phyloP scores from a whole-genome alignment of 2,329 filamentous ascomycete genomes.

The Colletotrichum sp. region DNA sequence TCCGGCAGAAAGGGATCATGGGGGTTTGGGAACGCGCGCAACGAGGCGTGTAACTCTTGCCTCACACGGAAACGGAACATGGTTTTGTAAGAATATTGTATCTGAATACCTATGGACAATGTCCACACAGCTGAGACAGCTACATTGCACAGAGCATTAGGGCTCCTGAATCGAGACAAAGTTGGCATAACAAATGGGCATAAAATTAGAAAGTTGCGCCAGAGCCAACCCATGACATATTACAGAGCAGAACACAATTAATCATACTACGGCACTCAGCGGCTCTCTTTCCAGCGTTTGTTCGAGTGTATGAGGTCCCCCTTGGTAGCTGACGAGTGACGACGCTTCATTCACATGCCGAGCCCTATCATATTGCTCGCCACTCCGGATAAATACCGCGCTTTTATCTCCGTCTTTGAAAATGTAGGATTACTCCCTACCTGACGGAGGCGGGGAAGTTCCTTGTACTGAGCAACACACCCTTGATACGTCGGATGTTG shows the following conservation, averaged over 20 bases:
- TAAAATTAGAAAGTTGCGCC: not conserved
- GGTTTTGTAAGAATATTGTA: not conserved
- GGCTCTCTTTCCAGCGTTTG: not conserved
- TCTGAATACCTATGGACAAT: not conserved
- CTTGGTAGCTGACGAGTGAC: not conserved
- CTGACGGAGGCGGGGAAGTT: slow-evolving; percentile 66
- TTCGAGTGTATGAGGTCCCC: not conserved
- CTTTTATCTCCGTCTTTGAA: not conserved
- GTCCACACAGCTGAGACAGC: not conserved
- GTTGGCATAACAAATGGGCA: not conserved
- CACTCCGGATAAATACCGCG: not conserved
- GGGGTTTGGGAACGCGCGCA: not conserved
- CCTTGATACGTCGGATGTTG: slow-evolving; percentile 81
- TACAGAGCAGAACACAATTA: not conserved
- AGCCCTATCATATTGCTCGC: not conserved
- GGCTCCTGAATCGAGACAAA: not conserved
- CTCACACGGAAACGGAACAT: not conserved
- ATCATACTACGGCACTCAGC: not conserved
- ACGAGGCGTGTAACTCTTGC: not conserved
- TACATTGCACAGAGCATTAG: not conserved
- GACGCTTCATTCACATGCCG: not conserved
- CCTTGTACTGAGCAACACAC: slow-evolving; percentile 75
- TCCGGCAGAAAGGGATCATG: not conserved
- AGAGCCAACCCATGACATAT: not conserved
- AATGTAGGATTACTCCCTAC: slow-evolving; percentile 8